Conservation (phyloP, 208 protist species). For the Trichomonas tenax region DNA sequence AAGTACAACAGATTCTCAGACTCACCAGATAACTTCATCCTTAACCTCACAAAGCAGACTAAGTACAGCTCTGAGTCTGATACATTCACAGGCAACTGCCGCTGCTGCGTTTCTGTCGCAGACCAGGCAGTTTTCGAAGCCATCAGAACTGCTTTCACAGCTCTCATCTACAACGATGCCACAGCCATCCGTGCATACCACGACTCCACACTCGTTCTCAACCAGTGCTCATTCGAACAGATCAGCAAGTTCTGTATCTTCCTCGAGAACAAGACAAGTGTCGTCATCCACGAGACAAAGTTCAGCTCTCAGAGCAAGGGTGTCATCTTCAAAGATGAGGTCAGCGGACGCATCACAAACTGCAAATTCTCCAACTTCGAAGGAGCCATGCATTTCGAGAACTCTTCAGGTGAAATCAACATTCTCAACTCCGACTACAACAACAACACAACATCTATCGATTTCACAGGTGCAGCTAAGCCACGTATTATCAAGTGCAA, state of each 20-base stretch:
- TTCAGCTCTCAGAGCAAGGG: background rate
- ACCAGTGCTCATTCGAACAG: background rate
- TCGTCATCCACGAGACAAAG: background rate
- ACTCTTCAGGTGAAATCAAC: background rate
- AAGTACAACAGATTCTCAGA: background rate
- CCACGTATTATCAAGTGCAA: background rate
- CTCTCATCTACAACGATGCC: background rate
- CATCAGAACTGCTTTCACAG: background rate
- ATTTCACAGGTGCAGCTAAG: background rate
- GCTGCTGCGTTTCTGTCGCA: background rate
- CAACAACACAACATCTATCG: background rate
- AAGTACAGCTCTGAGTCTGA: background rate
- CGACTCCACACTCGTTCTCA: background rate
- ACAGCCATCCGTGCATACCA: background rate
- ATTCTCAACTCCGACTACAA: background rate
- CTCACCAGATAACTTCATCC: background rate
- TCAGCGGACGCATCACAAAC: background rate
- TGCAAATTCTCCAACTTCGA: background rate
- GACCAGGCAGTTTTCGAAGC: background rate
- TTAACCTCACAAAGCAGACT: background rate
- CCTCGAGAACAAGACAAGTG: background rate
- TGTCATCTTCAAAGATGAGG: background rate
- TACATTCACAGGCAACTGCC: background rate
- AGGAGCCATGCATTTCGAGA: background rate
- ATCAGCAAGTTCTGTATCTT: background rate